Evolutionary conservation across 805 yeast genomes (phyloP).

Genomic region (Yamadazyma scolyti): DNA sequence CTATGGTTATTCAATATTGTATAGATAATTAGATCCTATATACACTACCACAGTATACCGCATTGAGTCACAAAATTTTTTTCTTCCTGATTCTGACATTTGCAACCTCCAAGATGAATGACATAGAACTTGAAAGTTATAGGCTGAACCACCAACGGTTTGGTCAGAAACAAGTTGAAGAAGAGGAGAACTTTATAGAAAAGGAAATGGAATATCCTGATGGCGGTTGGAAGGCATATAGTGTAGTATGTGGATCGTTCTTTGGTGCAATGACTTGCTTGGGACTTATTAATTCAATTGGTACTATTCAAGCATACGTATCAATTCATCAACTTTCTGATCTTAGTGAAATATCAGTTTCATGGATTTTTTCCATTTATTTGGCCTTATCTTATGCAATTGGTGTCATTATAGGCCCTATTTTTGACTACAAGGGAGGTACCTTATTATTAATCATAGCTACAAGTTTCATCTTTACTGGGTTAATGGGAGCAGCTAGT

Average conservation of each 20-base stretch:
- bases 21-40: too few relatives aligned
- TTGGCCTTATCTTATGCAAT: conserved; percentile 45
- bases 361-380: conserved; percentile 65
- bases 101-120: too few relatives aligned
- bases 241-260: conserved; percentile 55
- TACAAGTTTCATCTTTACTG: conserved; percentile 39
- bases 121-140: too few relatives aligned
- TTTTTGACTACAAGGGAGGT: conserved; percentile 63
- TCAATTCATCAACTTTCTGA: conserved; percentile 50
- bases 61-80: too few relatives aligned
- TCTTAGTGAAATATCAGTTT: conserved; percentile 43
- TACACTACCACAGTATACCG: too few relatives aligned
- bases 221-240: conserved; percentile 57
- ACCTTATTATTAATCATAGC: conserved; percentile 40
- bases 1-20: too few relatives aligned
- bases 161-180: too few relatives aligned
- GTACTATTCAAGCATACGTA: conserved; percentile 61
- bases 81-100: too few relatives aligned
- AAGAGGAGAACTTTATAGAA: conserved; percentile 2
- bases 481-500: conserved; percentile 55
- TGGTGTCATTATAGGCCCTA: conserved; percentile 52
- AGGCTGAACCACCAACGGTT: too few relatives aligned
- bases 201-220: conserved; percentile 40
- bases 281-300: conserved; percentile 57
- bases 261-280: conserved; percentile 51